Evolutionary conservation across 352 stramenopile genomes (phyloP), one percentile per base, ranked within the genome.

Genomic region (Paralagenidium karlingii): DNA sequence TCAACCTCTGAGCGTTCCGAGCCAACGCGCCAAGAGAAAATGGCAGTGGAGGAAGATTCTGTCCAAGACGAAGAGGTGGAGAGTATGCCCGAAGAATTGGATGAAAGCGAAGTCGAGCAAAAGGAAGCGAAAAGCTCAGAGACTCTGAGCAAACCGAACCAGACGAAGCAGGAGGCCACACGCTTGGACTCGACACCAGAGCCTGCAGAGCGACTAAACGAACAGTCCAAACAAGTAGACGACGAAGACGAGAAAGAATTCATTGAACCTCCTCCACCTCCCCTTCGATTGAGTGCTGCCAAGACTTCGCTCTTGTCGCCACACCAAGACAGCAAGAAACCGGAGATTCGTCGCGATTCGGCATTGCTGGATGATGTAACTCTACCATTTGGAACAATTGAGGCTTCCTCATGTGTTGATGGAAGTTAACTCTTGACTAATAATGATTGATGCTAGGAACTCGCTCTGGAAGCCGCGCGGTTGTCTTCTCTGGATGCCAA

Each of bases 401-500:
- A 7, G 22, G 22, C 31, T 22, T 37, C 7, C 31, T 37, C 6
- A 19, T 6, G 13, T 37, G 18, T 37, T 15, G 20, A 10, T 37
- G 15, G 3, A 15, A 37, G 8, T 15, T 24, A 27, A 40, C 19
- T 12, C 24, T n/a, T 30, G 22, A 31, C 18, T 26, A 11, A 13
- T 43, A 16, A 33, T 28, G 22, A 10, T 8, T 24, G 22, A 20
- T 15, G 15, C 12, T 2, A 22, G 34, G 24, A 11, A 8, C 26
- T 74, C 34, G 68, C 84, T 5, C 36, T 62, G 5, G 67, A 84
- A 34, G 76, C 55, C 0, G 73, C 60, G 5, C 68, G 70, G 0
- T 38, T 90, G 34, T 63, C 48, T 22, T 68, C 70, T 10, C 45
- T 91, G 20, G 77, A 91, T 31, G 77, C 70, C 19, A 75, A 77